Percentiles rank a stretch among this genome's conserved stretches.
phyloP scores from a whole-genome alignment of 805 yeast genomes.

The Danielia reshetovae region DNA sequence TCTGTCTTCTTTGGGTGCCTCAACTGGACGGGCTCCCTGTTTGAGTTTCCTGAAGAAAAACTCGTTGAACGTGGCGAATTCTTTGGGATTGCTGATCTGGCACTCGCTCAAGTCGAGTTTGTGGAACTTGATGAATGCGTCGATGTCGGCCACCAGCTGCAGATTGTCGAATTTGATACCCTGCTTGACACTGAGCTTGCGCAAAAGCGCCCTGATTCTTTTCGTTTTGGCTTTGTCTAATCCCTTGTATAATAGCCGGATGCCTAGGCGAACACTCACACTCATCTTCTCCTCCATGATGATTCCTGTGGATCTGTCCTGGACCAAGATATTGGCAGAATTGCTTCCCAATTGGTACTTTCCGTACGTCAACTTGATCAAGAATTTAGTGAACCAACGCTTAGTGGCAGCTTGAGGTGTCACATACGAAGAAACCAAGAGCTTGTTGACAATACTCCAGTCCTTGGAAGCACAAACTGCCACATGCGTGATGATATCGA shows the following conservation, averaged over 20 bases:
- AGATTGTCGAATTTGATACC: slow-evolving; percentile 81
- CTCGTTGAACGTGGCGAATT: slow-evolving; percentile 75
- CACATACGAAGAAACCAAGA: slow-evolving; percentile 65
- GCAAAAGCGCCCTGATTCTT: slow-evolving; percentile 57
- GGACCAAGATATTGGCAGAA: slow-evolving; percentile 91
- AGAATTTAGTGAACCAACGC: slow-evolving; percentile 81
- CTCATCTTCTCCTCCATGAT: slow-evolving; percentile 93
- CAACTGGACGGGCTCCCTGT: slow-evolving; percentile 68
- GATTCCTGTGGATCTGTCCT: slow-evolving; percentile 84
- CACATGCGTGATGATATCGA: slow-evolving; percentile 79
- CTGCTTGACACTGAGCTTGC: slow-evolving; percentile 68
- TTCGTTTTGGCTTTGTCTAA: slow-evolving; percentile 57
- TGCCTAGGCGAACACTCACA: slow-evolving; percentile 82
- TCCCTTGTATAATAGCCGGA: slow-evolving; percentile 76
- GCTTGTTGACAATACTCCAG: slow-evolving; percentile 64
- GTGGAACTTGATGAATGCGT: slow-evolving; percentile 78
- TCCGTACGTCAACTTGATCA: slow-evolving; percentile 85
- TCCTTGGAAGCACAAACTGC: slow-evolving; percentile 81
- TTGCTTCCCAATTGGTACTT: slow-evolving; percentile 77
- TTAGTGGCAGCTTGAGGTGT: slow-evolving; percentile 79
- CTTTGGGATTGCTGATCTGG: slow-evolving; percentile 39
- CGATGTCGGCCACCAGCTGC: slow-evolving; percentile 60
- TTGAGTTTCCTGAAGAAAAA: slow-evolving; percentile 79
- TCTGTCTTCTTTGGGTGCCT: slow-evolving; percentile 45
- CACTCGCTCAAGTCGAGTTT: slow-evolving; percentile 74